Conservation (phyloP, 108 stramenopile species). For the Cyclostephanos tholiformis region DNA sequence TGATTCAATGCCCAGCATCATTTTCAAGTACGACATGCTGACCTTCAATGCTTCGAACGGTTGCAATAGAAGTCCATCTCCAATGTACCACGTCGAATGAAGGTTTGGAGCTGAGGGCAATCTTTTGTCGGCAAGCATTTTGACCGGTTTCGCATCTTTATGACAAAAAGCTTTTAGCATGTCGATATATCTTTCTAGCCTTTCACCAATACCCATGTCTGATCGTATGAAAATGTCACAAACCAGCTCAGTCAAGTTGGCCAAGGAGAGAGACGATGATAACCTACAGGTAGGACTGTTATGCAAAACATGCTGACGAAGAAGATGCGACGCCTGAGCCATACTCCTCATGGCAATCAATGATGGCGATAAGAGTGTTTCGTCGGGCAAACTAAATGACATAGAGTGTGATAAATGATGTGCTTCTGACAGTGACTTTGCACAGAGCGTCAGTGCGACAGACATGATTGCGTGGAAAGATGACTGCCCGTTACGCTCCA, state of each 20-base stretch:
- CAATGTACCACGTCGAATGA: slow-evolving; percentile 81
- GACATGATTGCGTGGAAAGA: slow-evolving; percentile 43
- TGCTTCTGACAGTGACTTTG: slow-evolving; percentile 32
- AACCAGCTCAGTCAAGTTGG: slow-evolving; percentile 57
- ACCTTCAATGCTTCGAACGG: slow-evolving; percentile 57
- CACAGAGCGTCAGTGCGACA: slow-evolving; percentile 42
- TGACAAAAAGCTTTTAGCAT: slow-evolving; percentile 24
- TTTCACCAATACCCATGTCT: slow-evolving; percentile 78
- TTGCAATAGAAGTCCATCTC: slow-evolving; percentile 82
- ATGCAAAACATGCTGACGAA: slow-evolving; percentile 59
- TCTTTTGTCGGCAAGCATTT: slow-evolving; percentile 10
- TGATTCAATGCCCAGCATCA: slow-evolving; percentile 43
- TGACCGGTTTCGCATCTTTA: background rate
- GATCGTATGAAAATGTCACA: slow-evolving; percentile 59
- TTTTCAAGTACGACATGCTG: slow-evolving; percentile 58
- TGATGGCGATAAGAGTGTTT: slow-evolving; percentile 9
- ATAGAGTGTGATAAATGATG: slow-evolving; percentile 30
- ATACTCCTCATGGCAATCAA: slow-evolving; percentile 54
- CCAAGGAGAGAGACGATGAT: slow-evolving; percentile 40
- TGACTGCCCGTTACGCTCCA: slow-evolving; percentile 34
- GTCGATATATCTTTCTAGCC: slow-evolving; percentile 53
- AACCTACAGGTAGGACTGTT: slow-evolving; percentile 46
- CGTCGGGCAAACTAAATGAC: slow-evolving; percentile 8
- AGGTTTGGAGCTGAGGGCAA: slow-evolving; percentile 42
- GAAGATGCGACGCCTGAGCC: slow-evolving; percentile 53